phyloP scores from a whole-genome alignment of 306 rosid genomes.

The Benincasa hispida region DNA sequence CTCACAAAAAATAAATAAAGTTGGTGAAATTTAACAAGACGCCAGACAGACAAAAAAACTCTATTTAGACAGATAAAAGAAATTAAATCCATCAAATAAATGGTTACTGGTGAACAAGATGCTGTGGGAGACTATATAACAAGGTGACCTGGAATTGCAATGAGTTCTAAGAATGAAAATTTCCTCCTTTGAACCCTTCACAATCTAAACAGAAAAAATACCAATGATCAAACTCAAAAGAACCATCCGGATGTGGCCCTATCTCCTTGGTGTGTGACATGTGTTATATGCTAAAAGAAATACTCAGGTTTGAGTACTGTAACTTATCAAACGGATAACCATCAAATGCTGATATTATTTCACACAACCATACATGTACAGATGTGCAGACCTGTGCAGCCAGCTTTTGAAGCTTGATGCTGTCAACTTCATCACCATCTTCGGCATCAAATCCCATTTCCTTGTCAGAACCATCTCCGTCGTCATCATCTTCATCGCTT shows the following conservation, averaged over 20 bases:
- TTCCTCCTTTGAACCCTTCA: neutral
- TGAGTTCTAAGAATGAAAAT: neutral
- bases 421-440: constrained; percentile 80
- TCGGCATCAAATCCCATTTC: constrained; percentile 86
- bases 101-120: neutral
- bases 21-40: neutral
- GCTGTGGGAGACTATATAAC: neutral
- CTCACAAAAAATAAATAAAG: neutral
- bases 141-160: neutral
- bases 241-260: neutral
- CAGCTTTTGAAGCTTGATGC: constrained; percentile 55
- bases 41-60: neutral
- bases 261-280: neutral
- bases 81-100: neutral
- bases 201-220: neutral
- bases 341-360: neutral
- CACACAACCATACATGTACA: neutral
- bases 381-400: constrained; percentile 65
- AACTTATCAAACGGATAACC: neutral
- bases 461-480: constrained; percentile 72
- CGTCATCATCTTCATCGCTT: constrained; percentile 77
- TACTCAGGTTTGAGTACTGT: neutral
- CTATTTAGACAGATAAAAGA: neutral
- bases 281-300: neutral
- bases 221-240: neutral